A percentile compares a stretch with the other conserved stretches of the same genome.
Evolutionary conservation across 306 rosid genomes (phyloP).

Genomic region (Begonia masoniana): DNA sequence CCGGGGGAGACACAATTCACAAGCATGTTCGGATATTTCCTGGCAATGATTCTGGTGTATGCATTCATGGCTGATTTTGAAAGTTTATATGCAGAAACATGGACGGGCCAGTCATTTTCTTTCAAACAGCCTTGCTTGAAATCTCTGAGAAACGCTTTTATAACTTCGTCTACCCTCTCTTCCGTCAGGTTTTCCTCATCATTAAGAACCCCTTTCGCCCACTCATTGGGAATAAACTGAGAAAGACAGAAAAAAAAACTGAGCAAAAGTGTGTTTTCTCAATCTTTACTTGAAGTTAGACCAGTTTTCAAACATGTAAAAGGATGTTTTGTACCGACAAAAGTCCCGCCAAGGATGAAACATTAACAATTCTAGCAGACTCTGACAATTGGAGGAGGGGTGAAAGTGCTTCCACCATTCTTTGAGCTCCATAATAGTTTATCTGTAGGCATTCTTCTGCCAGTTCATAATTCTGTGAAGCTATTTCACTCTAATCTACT

Average conservation of each 20-base stretch:
- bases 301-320: background rate
- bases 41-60: slow-evolving; percentile 12
- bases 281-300: no score
- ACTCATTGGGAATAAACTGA: slow-evolving; percentile 3
- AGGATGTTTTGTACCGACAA: background rate
- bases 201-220: slow-evolving; percentile 2
- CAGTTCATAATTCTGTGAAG: background rate
- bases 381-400: slow-evolving; percentile 6
- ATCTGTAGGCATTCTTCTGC: slow-evolving; percentile 6
- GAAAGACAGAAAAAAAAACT: background rate
- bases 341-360: slow-evolving; percentile 1
- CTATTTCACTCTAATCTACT: background rate
- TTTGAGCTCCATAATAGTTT: slow-evolving; percentile 4
- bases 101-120: slow-evolving; percentile 2
- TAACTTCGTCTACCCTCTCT: slow-evolving; percentile 10
- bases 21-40: background rate
- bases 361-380: slow-evolving; percentile 8
- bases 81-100: background rate
- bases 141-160: slow-evolving; percentile 4
- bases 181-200: slow-evolving; percentile 5
- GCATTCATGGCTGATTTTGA: slow-evolving; percentile 13
- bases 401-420: slow-evolving; percentile 6
- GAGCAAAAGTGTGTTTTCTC: background rate
- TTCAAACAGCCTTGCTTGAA: slow-evolving; percentile 4
- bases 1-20: slow-evolving; percentile 7